Percentiles rank a stretch among this genome's conserved stretches.
Conservation (phyloP, 768 basidiomycete genomes). For the Tricholoma sp. region DNA sequence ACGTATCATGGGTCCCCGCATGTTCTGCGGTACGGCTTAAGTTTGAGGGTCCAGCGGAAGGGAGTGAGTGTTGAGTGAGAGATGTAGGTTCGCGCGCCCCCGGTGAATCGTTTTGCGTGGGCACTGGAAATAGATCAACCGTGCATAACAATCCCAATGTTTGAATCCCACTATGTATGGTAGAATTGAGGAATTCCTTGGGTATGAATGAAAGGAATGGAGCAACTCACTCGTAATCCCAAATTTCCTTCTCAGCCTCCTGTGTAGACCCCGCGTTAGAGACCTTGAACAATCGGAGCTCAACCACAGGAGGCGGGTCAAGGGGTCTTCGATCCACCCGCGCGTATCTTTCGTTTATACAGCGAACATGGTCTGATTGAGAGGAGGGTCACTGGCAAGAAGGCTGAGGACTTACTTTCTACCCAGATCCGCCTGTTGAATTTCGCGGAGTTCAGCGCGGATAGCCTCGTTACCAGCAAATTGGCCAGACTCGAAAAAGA, state of each 20-base stretch:
- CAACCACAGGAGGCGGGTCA: slow-evolving; percentile 62
- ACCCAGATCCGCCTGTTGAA: slow-evolving; percentile 64
- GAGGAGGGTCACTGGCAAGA: neutral
- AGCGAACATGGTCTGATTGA: slow-evolving; percentile 7
- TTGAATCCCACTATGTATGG: slow-evolving; percentile 44
- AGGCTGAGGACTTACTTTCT: slow-evolving; percentile 43
- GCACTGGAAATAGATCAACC: slow-evolving; percentile 70
- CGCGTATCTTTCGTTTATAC: slow-evolving; percentile 39
- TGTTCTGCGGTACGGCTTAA: slow-evolving; percentile 1
- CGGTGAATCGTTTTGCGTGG: slow-evolving; percentile 11
- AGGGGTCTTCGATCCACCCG: slow-evolving; percentile 59
- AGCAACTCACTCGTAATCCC: slow-evolving; percentile 41
- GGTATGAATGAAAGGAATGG: neutral
- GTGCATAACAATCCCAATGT: slow-evolving; percentile 69
- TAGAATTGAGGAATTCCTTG: slow-evolving; percentile 6
- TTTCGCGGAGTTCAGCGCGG: slow-evolving; percentile 49
- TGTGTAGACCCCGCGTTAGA: slow-evolving; percentile 34
- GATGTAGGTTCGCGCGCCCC: slow-evolving; percentile 12
- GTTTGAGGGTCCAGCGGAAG: slow-evolving; percentile 7
- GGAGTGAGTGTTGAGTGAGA: slow-evolving; percentile 12
- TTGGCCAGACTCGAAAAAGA: slow-evolving; percentile 53
- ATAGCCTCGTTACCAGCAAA: slow-evolving; percentile 50
- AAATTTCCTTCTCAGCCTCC: slow-evolving; percentile 38
- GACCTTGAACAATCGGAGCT: slow-evolving; percentile 44
- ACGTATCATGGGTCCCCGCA: neutral